Percentiles rank a stretch among this genome's conserved stretches.
Evolutionary conservation across 495 filamentous ascomycete genomes (phyloP).

Genomic region (Apodospora peruviana): DNA sequence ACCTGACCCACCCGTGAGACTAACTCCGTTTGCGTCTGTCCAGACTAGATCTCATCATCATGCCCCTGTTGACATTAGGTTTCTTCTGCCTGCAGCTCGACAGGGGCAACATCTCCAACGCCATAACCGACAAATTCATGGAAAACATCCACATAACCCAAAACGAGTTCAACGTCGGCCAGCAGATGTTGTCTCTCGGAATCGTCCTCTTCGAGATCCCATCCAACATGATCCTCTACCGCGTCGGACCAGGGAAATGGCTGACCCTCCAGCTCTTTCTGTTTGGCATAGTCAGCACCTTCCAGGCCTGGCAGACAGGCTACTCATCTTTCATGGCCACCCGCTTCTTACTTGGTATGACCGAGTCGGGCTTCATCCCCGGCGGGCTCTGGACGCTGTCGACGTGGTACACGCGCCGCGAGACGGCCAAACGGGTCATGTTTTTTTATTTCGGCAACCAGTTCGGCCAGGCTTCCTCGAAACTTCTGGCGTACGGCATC

Average conservation of each 20-base stretch:
- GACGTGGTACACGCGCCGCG: slow-evolving; percentile 54
- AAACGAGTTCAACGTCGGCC: slow-evolving; percentile 54
- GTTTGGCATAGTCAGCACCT: slow-evolving; percentile 53
- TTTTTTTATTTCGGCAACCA: slow-evolving; percentile 53
- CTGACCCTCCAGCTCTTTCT: slow-evolving; percentile 52
- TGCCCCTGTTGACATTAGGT: slow-evolving; percentile 49
- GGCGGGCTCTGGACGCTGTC: slow-evolving; percentile 57
- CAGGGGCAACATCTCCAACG: slow-evolving; percentile 26
- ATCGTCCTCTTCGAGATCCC: slow-evolving; percentile 57
- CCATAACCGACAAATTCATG: slow-evolving; percentile 36
- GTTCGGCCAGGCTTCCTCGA: slow-evolving; percentile 47
- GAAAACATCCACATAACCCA: slow-evolving; percentile 48
- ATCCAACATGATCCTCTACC: slow-evolving; percentile 52
- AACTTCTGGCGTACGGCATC: slow-evolving; percentile 22
- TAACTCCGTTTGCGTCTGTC: not conserved
- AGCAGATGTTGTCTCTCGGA: slow-evolving; percentile 50
- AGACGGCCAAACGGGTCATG: slow-evolving; percentile 50
- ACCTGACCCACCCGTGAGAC: not conserved
- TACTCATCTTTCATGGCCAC: slow-evolving; percentile 47
- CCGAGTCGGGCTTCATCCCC: slow-evolving; percentile 57
- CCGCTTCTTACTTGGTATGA: slow-evolving; percentile 45
- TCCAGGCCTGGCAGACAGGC: slow-evolving; percentile 51
- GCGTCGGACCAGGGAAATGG: slow-evolving; percentile 55
- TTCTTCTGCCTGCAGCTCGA: slow-evolving; percentile 49
- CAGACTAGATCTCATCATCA: slow-evolving; percentile 45